A percentile compares a stretch with the other conserved stretches of the same genome.
These are phyloP conservation scores for Rosa persica DNA, from an alignment of 306 rosid species.

Conservation along the genomic window DNA sequence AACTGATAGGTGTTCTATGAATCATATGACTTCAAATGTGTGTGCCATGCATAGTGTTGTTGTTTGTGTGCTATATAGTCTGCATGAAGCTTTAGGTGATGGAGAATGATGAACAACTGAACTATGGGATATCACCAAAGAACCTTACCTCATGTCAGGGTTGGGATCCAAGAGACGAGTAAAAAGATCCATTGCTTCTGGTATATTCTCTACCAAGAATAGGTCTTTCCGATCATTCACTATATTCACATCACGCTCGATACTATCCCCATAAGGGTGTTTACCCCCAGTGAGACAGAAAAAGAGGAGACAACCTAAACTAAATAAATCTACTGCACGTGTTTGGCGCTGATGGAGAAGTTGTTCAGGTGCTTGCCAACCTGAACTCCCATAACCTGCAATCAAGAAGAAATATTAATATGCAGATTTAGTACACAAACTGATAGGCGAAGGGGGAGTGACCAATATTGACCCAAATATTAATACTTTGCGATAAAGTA, in stretches of 20 bases:
- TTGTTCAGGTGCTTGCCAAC: slow-evolving; percentile 47
- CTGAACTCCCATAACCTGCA: slow-evolving; percentile 40
- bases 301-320: slow-evolving; percentile 38
- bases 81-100: neutral
- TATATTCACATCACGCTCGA: slow-evolving; percentile 37
- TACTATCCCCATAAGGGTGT: slow-evolving; percentile 37
- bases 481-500: neutral
- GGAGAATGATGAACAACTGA: neutral
- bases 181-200: slow-evolving; percentile 38
- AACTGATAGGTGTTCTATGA: neutral
- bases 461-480: neutral
- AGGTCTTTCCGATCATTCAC: slow-evolving; percentile 38
- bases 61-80: neutral
- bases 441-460: neutral
- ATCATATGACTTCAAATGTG: neutral
- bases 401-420: neutral
- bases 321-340: slow-evolving; percentile 38
- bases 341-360: slow-evolving; percentile 35
- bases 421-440: neutral
- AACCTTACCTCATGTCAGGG: slow-evolving; percentile 29
- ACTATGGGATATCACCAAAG: neutral
- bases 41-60: neutral
- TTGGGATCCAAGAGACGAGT: slow-evolving; percentile 28
- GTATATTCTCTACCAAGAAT: slow-evolving; percentile 31
- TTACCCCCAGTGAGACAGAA: slow-evolving; percentile 40